Conservation (phyloP, 2,329 filamentous ascomycete genomes). For the Aureobasidium namibiae region DNA sequence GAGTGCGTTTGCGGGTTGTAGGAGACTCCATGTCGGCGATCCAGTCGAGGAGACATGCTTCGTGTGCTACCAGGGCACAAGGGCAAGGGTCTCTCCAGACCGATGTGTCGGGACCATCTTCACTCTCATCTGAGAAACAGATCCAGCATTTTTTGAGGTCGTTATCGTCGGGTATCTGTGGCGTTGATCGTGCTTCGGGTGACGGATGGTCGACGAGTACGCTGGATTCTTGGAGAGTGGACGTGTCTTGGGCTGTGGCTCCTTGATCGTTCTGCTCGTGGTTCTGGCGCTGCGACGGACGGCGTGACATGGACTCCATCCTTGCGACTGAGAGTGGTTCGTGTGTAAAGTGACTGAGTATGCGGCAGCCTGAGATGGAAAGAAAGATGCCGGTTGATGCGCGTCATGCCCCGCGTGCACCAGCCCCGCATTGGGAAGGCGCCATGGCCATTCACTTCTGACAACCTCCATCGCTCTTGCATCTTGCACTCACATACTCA, state of each 20-base stretch:
- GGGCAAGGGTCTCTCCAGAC: constrained; percentile 84
- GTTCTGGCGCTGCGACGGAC: constrained; percentile 3
- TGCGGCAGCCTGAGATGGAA: not conserved
- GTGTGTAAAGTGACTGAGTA: not conserved
- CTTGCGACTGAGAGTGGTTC: not conserved
- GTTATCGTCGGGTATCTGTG: constrained; percentile 21
- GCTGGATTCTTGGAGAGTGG: constrained; percentile 1
- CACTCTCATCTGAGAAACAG: constrained; percentile 58
- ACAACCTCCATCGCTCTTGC: not conserved
- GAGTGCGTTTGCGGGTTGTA: constrained; percentile 38
- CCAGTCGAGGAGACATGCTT: constrained; percentile 84
- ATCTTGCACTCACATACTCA: not conserved
- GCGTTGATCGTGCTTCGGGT: not conserved
- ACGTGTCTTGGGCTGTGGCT: not conserved
- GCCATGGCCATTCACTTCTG: not conserved
- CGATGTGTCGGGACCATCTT: constrained; percentile 52
- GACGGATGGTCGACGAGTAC: not conserved
- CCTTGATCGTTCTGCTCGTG: not conserved
- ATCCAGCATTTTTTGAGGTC: constrained; percentile 57
- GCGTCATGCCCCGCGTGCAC: not conserved
- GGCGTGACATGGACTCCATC: not conserved
- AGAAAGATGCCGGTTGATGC: not conserved
- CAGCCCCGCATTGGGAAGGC: not conserved
- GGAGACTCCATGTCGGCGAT: constrained; percentile 77
- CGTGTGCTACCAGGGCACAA: constrained; percentile 84